phyloP scores from a whole-genome alignment of 1,284 basidiomycete genomes.

The Sutorius eximius region DNA sequence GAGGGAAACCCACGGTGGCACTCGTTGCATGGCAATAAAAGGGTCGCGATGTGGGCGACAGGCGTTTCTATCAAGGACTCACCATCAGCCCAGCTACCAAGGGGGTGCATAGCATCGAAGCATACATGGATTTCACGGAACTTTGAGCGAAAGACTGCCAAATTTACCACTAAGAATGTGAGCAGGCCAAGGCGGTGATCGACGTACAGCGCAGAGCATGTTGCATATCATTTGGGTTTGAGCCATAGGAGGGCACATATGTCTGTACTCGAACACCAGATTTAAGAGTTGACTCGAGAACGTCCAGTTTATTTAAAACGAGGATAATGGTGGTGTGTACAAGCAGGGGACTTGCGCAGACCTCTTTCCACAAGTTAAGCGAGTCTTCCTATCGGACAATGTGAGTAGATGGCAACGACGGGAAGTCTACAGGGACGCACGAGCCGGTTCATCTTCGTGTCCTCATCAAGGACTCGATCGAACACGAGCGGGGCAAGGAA shows the following conservation, averaged over 20 bases:
- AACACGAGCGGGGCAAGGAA: slow-evolving; percentile 53
- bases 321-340: slow-evolving; percentile 58
- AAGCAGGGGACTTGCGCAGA: slow-evolving; percentile 58
- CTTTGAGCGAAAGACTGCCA: slow-evolving; percentile 52
- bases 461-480: slow-evolving; percentile 50
- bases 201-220: slow-evolving; percentile 51
- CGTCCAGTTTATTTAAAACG: slow-evolving; percentile 73
- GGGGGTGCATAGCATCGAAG: too few species aligned
- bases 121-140: slow-evolving; percentile 44
- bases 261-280: slow-evolving; percentile 57
- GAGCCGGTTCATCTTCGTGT: slow-evolving; percentile 42
- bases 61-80: slow-evolving; percentile 28
- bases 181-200: background rate
- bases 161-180: too few species aligned
- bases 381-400: slow-evolving; percentile 54
- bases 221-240: slow-evolving; percentile 55
- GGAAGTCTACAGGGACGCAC: slow-evolving; percentile 8
- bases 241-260: slow-evolving; percentile 63
- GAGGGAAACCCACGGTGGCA: slow-evolving; percentile 39
- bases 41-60: slow-evolving; percentile 45
- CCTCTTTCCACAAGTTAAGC: slow-evolving; percentile 58
- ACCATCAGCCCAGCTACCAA: too few species aligned
- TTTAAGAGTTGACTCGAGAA: slow-evolving; percentile 55
- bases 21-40: slow-evolving; percentile 55
- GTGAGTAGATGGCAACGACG: background rate